Base-by-base conservation (phyloP, 257 asterid species). In the Solanum habrochaites region DNA sequence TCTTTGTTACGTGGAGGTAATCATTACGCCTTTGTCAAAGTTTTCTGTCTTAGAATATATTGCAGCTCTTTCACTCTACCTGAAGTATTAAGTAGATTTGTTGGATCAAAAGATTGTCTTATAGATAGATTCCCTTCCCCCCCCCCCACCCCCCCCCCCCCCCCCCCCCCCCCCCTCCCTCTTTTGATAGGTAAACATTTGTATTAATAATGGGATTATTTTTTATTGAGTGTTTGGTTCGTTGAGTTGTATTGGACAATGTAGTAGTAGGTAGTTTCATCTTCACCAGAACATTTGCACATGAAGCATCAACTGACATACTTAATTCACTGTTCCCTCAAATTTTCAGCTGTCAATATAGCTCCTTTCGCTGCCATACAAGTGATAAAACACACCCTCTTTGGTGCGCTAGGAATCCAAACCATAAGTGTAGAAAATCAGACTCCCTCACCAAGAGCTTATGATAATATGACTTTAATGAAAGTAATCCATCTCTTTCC, bases 1-100 rank as follows among this genome's bases (percentile, higher is more conserved):
- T 60, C 88, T 94, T 90, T 97, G 99, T 90, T 96, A 94, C 83
- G 92, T 96, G 71, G 99, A 97, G 99, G 99, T 97, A 92, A 91
- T 16, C 70, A 56, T 64, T 35, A 47, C 82, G 73, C 89, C 73
- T 56, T 81, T 25, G 27, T 31, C 85, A 49, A 81, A 49, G 69
- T 81, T 49, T 49, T 6, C 69, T 81, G 85, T 49, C 42, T 31
- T 81, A 11, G 85, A 81, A 81, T 20, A 47, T 80, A 16, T 29
- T 49, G 69, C 85, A 80, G 43, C 88, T 66, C 39, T 62, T 73
- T 39, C 86, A 69, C 69, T 29, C 66, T 29, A 81, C 69, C 43
- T 49, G 42, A 80, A 47, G 85, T 80, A 29, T 29, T 45, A 71
- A 60, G n/a, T 70, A 73, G 56, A 80, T 23, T 23, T 72, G 29